Base-by-base conservation (phyloP, 176 grass and related monocot species). In the Rhipidocladum racemiflorum region DNA sequence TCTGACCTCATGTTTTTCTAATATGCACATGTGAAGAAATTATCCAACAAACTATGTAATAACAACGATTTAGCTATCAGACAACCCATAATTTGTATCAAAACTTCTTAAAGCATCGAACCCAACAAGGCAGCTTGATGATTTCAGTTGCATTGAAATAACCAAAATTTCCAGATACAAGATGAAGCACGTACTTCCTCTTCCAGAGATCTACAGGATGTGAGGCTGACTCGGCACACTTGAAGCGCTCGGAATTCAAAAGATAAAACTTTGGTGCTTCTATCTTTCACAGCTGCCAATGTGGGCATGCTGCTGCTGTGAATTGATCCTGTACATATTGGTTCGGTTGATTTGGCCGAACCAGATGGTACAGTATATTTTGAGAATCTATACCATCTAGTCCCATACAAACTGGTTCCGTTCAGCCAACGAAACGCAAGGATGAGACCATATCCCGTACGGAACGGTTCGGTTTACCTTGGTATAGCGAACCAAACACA, bases 181-280 rank as follows among this genome's bases (percentile, higher is more conserved):
- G 38, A 72, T 73, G 1, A 70, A 75, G 23, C 11, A 64, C 75
- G 38, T 84, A 99, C 96, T 86, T 99, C 96, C 72, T 94, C 93
- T 88, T 99, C 96, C 63, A 99, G 83, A 68, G 72, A 86, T 86
- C 92, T 95, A 84, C 96, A n/a, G n/a, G n/a, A n/a, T n/a, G n/a
- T n/a, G n/a, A 99, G 62, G 96, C 89, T 64, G 96, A 95, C 81
- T 95, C 96, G 92, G 64, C 96, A 99, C 34, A 95, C 92, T 85
- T 99, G 92, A 66, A 99, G 92, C 6, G 92, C 96, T 85, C 84
- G 84, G 76, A 99, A 99, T 75, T 99, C 92, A 12, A 99, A 99
- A 10, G 96, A 92, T 55, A 99, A 80, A 81, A 99, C 73, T 30
- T 95, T 93, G 38, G 74, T 70, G 66, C 87, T 91, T 65, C 84